phyloP scores from a whole-genome alignment of 805 yeast genomes.

The Kluyveromyces aestuarii region DNA sequence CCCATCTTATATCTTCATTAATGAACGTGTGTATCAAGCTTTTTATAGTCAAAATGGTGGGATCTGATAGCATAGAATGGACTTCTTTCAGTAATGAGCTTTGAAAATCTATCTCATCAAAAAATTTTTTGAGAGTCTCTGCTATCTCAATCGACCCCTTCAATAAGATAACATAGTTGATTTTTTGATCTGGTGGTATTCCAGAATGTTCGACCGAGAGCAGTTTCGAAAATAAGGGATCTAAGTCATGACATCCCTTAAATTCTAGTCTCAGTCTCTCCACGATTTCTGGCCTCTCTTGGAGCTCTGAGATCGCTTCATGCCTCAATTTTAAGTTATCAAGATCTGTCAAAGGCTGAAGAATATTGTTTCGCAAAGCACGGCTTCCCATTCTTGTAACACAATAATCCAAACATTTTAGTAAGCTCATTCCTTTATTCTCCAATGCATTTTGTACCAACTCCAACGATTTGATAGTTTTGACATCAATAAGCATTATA shows the following conservation, averaged over 20 bases:
- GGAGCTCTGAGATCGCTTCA: conserved; percentile 32
- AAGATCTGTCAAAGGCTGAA: conserved; percentile 40
- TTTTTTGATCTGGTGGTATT: conserved; percentile 27
- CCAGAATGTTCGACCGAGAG: conserved; percentile 21
- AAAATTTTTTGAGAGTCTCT: conserved; percentile 5
- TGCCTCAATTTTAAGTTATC: conserved; percentile 29
- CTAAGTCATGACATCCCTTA: conserved; percentile 31
- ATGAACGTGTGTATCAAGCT: conserved; percentile 25
- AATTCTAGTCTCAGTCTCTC: conserved; percentile 15
- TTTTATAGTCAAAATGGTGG: conserved; percentile 16
- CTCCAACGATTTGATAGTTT: conserved; percentile 32
- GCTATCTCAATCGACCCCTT: conserved; percentile 29
- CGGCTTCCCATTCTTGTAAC: conserved; percentile 40
- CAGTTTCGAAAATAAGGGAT: conserved; percentile 31
- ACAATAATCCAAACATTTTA: conserved; percentile 32
- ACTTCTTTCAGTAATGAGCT: conserved; percentile 23
- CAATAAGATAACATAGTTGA: conserved; percentile 34
- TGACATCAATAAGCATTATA: conserved; percentile 35
- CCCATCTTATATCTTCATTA: conserved; percentile 38
- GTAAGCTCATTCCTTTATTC: conserved; percentile 26
- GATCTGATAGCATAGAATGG: conserved; percentile 20
- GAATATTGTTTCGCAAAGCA: conserved; percentile 31
- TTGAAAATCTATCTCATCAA: conserved; percentile 9
- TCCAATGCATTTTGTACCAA: conserved; percentile 29
- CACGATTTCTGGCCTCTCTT: conserved; percentile 11